Evolutionary conservation across 305 asterid genomes (phyloP).

Genomic region (Solanum hybrid): DNA sequence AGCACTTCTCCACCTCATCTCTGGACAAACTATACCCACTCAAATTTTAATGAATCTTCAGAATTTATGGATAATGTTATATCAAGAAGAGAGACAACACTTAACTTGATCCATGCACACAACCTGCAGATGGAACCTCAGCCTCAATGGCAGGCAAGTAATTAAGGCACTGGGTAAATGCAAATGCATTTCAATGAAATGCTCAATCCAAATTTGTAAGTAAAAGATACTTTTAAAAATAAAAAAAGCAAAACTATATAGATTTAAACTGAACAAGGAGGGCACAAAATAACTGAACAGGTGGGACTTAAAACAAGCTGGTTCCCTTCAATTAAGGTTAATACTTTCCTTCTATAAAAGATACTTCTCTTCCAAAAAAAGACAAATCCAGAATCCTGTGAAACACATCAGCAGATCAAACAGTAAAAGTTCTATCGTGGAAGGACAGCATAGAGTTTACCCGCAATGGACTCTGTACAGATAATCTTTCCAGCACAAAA

Average conservation of each 20-base stretch:
- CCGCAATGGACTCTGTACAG: conserved; percentile 95
- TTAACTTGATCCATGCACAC: conserved; percentile 3
- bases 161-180: not conserved
- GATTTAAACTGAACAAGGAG: not conserved
- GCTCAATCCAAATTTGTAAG: not conserved
- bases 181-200: not conserved
- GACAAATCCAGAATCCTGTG: not conserved
- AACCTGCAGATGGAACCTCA: not conserved
- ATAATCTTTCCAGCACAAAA: conserved; percentile 87
- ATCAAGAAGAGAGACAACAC: not conserved
- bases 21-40: not conserved
- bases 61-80: not conserved
- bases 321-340: not conserved
- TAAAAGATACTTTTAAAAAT: not conserved
- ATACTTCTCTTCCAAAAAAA: not conserved
- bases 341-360: not conserved
- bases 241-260: not conserved
- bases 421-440: not conserved
- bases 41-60: not conserved
- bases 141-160: not conserved
- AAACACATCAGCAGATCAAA: not conserved
- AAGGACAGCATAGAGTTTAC: conserved; percentile 33
- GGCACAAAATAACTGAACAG: not conserved
- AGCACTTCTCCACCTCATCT: not conserved
- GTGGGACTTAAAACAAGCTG: not conserved